Conservation (phyloP, 1,284 basidiomycete genomes). For the Wolfiporia cocos region DNA sequence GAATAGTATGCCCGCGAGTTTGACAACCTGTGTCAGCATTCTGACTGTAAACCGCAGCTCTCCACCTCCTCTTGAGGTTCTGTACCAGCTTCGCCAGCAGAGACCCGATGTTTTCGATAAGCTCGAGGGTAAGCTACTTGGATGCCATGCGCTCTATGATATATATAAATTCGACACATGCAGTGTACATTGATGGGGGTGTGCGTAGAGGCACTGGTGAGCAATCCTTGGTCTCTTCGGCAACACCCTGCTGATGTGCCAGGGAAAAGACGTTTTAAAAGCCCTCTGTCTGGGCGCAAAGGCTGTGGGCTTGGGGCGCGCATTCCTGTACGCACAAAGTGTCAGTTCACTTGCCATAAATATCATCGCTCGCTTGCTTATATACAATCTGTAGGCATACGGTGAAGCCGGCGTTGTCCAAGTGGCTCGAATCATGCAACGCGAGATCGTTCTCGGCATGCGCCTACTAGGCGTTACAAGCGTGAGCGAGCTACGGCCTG, state of each 20-base stretch:
- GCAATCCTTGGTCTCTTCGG: not conserved
- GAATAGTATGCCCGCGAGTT: conserved; percentile 61
- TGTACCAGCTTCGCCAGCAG: conserved; percentile 66
- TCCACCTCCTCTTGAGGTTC: conserved; percentile 68
- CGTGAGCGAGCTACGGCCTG: conserved; percentile 67
- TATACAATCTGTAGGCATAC: conserved; percentile 53
- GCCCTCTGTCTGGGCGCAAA: conserved; percentile 87
- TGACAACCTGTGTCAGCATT: not conserved
- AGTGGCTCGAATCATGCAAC: conserved; percentile 64
- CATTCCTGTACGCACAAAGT: conserved; percentile 87
- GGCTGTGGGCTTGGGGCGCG: conserved; percentile 85
- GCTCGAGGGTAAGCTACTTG: conserved; percentile 44
- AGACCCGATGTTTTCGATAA: conserved; percentile 73
- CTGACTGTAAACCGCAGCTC: conserved; percentile 35
- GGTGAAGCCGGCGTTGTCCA: conserved; percentile 78
- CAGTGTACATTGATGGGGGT: conserved; percentile 89
- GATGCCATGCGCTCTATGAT: too few species aligned
- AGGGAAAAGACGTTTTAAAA: conserved; percentile 89
- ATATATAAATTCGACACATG: too few species aligned
- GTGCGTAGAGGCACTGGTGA: conserved; percentile 75
- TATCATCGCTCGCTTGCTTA: not conserved
- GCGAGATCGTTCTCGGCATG: conserved; percentile 81
- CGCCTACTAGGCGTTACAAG: conserved; percentile 68
- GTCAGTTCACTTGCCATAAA: conserved; percentile 32
- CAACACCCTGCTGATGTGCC: too few species aligned